Evolutionary conservation across 257 asterid genomes (phyloP), one percentile per base, ranked within the genome.

Genomic region (Lithospermum erythrorhizon): DNA sequence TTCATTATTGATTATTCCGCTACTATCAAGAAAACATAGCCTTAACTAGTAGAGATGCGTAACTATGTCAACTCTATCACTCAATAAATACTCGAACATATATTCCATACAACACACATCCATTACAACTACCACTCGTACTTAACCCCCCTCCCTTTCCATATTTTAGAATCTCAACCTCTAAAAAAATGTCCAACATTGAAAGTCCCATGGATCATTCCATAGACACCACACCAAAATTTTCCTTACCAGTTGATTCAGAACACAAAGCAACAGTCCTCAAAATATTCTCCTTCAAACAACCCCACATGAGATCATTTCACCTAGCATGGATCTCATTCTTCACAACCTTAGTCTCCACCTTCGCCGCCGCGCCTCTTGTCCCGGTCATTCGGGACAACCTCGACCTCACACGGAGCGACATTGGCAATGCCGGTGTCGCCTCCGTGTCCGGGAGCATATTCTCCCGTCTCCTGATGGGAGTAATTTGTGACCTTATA

Each of bases 401-500:
- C 21, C 68, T 81, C 51, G 75, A 81, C 54, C 78, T 83, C 4
- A 75, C 56, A 0, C 81, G 73, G 55, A 37, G 67, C 23, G 90
- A 83, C 53, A 57, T 83, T 11, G 90, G 90, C 14, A 83, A 81
- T 13, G 85, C 82, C 0, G 90, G 90, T 0, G 89, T 82, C 8
- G 89, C 89, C 13, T 82, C 89, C 0, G 86, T 82, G 1, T 82
- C 89, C 0, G 89, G 90, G 0, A 83, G 90, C 48, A 83, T 83
- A 6, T 68, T 83, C 18, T 83, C 90, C 61, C 76, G 87, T 82
- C 85, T 83, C 23, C 75, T 53, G 24, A 83, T 83, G 90, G 90
- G 87, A 10, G 90, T 81, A 0, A 71, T 79, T 0, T 83, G 86
- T 54, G 86, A 79, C 35, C 65, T 81, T 9, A n/a, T 83, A 16